Evolutionary conservation across 2,329 filamentous ascomycete genomes (phyloP).

Genomic region (Chaetomium strumarium): DNA sequence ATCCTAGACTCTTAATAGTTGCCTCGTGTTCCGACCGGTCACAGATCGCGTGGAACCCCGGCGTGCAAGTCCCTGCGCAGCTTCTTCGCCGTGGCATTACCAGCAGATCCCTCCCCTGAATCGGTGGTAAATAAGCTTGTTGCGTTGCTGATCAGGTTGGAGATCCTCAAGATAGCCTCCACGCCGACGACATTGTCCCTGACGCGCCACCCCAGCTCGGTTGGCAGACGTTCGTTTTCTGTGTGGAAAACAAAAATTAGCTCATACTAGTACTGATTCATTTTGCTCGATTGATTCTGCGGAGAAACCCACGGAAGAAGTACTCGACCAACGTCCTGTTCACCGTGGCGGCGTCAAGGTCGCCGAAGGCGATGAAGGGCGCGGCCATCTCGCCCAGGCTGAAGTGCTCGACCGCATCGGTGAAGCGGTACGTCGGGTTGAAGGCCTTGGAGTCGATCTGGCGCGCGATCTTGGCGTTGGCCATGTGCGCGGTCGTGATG

Average conservation of each 20-base stretch:
- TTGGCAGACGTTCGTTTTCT: constrained; percentile 14
- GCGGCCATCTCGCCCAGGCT: constrained; percentile 46
- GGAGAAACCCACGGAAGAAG: constrained; percentile 39
- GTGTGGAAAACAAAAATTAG: not conserved
- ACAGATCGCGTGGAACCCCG: not conserved
- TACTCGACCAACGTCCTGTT: constrained; percentile 37
- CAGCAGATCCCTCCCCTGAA: not conserved
- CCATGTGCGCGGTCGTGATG: constrained; percentile 37
- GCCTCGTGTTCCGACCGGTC: no score
- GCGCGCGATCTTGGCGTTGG: constrained; percentile 41
- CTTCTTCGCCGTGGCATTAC: not conserved
- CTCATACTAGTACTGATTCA: no score
- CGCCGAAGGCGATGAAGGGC: constrained; percentile 45
- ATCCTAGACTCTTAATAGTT: no score
- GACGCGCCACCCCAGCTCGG: constrained; percentile 7
- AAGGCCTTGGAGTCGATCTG: constrained; percentile 38
- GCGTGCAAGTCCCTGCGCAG: constrained; percentile 7
- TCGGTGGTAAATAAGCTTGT: constrained; percentile 6
- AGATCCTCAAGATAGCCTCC: constrained; percentile 2
- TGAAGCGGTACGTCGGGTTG: constrained; percentile 46
- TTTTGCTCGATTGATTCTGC: no score
- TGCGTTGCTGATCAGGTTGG: constrained; percentile 5
- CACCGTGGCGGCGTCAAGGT: constrained; percentile 35
- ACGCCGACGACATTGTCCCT: constrained; percentile 1
- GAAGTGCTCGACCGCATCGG: constrained; percentile 36